Conservation (phyloP, 768 basidiomycete species). For the Trametopsis cervina region DNA sequence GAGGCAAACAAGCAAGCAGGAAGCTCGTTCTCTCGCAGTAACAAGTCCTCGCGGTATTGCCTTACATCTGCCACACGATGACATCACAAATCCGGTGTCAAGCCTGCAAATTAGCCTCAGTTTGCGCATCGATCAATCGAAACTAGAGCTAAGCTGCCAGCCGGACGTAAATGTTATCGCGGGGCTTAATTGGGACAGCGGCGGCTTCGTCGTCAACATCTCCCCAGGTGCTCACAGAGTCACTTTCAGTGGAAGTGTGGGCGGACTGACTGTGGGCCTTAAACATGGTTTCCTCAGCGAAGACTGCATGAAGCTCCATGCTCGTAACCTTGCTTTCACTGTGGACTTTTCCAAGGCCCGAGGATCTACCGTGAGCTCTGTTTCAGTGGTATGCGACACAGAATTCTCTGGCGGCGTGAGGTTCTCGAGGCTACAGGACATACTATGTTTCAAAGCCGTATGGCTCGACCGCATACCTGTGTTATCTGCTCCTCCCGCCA, state of each 20-base stretch:
- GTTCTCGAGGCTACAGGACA: conserved; percentile 84
- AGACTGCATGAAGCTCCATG: conserved; percentile 73
- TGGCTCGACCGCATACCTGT: conserved; percentile 87
- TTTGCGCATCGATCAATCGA: conserved; percentile 87
- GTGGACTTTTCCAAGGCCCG: conserved; percentile 53
- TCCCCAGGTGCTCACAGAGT: conserved; percentile 67
- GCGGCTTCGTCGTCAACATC: conserved; percentile 79
- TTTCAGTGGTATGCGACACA: conserved; percentile 80
- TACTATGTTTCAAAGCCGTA: conserved; percentile 91
- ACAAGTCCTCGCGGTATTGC: conserved; percentile 7
- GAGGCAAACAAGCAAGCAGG: conserved; percentile 38
- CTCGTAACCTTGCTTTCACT: conserved; percentile 77
- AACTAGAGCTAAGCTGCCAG: conserved; percentile 78
- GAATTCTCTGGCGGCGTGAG: conserved; percentile 74
- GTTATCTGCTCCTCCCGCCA: conserved; percentile 41
- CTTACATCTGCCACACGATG: conserved; percentile 10
- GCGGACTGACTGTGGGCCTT: conserved; percentile 73
- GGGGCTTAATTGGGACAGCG: conserved; percentile 88
- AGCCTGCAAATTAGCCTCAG: conserved; percentile 77
- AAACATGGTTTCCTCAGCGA: conserved; percentile 84
- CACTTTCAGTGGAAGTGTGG: conserved; percentile 72
- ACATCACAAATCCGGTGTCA: conserved; percentile 25
- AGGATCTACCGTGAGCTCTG: conserved; percentile 33
- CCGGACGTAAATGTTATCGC: conserved; percentile 92
- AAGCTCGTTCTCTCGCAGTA: conserved; percentile 16